Evolutionary conservation across 352 stramenopile genomes (phyloP).

Genomic region (Blastocystis sp.): DNA sequence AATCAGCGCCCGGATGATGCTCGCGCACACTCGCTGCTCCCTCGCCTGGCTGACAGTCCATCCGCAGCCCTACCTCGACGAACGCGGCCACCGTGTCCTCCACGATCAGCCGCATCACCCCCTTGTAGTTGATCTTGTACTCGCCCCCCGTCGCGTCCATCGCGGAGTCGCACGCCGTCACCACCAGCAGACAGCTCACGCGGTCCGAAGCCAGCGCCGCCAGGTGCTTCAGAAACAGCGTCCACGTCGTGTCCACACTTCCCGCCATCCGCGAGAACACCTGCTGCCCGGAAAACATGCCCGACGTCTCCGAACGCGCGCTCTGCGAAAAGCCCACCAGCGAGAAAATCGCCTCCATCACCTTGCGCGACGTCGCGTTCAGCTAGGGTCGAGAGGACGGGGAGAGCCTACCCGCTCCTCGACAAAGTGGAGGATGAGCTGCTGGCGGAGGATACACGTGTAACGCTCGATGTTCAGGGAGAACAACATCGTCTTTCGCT

Average conservation of each 20-base stretch:
- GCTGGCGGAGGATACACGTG: neutral
- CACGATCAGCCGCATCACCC: neutral
- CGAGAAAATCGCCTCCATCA: neutral
- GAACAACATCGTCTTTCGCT: neutral
- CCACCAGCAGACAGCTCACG: neutral
- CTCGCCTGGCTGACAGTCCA: neutral
- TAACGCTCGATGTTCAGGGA: constrained; percentile 5
- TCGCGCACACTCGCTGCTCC: neutral
- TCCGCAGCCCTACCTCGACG: neutral
- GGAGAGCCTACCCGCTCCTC: neutral
- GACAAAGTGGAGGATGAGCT: neutral
- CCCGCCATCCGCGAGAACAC: neutral
- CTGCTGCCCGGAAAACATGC: neutral
- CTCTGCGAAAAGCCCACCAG: neutral
- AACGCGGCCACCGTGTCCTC: constrained; percentile 10
- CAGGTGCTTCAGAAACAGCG: neutral
- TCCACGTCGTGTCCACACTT: neutral
- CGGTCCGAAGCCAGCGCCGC: neutral
- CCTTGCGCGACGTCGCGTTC: neutral
- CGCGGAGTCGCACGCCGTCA: neutral
- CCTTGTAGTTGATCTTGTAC: constrained; percentile 20
- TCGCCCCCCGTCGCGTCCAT: constrained; percentile 5
- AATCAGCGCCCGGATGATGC: neutral
- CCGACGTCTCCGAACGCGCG: neutral
- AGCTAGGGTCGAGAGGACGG: neutral